Evolutionary conservation across 2,329 filamentous ascomycete genomes (phyloP), one percentile per base, ranked within the genome.

Genomic region (Ascochyta viciae-villosae): DNA sequence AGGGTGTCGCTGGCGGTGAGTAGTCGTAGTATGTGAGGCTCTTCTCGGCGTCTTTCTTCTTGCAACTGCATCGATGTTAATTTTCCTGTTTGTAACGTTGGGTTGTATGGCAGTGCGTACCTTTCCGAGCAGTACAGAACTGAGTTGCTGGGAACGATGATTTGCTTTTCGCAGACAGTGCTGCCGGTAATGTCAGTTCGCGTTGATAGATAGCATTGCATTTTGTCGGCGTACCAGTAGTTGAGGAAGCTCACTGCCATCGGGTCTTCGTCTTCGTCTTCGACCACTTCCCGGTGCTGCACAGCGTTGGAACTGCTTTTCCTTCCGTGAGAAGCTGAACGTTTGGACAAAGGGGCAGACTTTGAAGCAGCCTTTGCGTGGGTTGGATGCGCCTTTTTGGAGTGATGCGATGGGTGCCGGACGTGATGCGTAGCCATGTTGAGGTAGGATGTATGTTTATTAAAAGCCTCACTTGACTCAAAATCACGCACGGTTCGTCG

Each of bases 131-230:
- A 88, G 71, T 88, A 88, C 40, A 88, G 77, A 37, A 87, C 79
- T 15, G 80, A 80, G 67, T 84, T 84, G 71, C 82, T 82, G 15
- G 86, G 86, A 29, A 83, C 81, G 49, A 85, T 81, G 65, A 88
- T 88, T 75, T 88, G 85, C 72, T 82, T 86, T 72, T 88, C 86
- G 73, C 86, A 88, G 68, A 83, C 86, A 60, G 85, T 82, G 74
- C 85, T 88, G 67, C 34, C 33, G 27, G 8, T 37, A 2, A 15
- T 13, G 46, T 63, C 50, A 67, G 62, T 37, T 54, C 43, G 9
- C 12, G 33, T 27, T 42, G 22, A 22, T 54, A 39, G 33, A 43
- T 8, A 29, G 33, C 9, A 33, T 15, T 26, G 22, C 39, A 13
- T 35, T 35, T 53, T 29, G 27, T 35, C 58, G 38, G 69, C 76